Evolutionary conservation across 768 basidiomycete genomes (phyloP), one percentile per base, ranked within the genome.

Genomic region (Lactifluus volemus): DNA sequence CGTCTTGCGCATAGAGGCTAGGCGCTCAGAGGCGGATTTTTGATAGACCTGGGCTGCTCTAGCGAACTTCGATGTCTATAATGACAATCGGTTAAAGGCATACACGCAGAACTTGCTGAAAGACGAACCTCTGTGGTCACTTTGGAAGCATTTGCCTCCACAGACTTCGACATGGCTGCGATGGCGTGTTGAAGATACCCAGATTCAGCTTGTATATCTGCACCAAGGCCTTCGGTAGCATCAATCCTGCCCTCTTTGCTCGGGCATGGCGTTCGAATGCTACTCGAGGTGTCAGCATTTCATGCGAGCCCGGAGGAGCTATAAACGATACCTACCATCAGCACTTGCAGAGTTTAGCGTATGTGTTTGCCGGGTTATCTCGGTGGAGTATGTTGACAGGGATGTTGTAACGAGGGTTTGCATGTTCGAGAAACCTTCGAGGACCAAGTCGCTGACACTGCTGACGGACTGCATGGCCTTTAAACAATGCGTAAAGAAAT

Each of bases 241-340:
- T 89, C 87, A 2, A 85, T 67, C 47, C 89, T 81, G 42, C 84
- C 51, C 84, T 80, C 68, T 92, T 92, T 15, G 83, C 79, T 56
- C 81, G 77, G 47, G 74, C 73, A 67, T 86, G 74, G 61, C 81
- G 78, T 62, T 89, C 83, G 63, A 88, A 78, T 36, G 82, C 88
- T 85, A 63, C 25, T 0, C 41, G 30, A 36, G 9, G 39, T 42
- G 38, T 53, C 32, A 41, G n/a, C 29, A 25, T 25, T 25, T 25
- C 25, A 34, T 12, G 12, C 47, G 4, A 2, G 51, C 61, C 38
- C 39, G 25, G 25, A 34, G 1, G 12, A 10, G 25, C 17, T 50
- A 49, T 21, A 42, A 34, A 59, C 3, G 9, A 32, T 30, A 66
- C 77, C 59, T 63, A 81, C 82, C 80, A 65, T 77, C 70, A 49